These are phyloP conservation scores for Brassica cretica DNA, from an alignment of 345 rosid species.

Conservation along the genomic window DNA sequence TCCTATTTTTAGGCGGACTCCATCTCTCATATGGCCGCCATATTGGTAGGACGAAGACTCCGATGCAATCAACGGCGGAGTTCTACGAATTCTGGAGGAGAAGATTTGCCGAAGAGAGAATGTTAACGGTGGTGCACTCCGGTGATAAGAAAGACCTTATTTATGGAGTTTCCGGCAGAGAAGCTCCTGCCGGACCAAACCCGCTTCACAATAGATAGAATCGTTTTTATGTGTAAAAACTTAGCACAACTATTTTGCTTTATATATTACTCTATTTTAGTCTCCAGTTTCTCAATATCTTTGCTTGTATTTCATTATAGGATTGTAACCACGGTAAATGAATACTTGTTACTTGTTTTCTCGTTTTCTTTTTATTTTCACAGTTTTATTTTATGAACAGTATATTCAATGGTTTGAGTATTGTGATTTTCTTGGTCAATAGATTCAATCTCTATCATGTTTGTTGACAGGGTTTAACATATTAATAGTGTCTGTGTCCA, in stretches of 20 bases:
- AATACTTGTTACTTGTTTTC: no score
- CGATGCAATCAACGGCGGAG: constrained; percentile 7
- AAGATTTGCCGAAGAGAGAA: constrained; percentile 1
- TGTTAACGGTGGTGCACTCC: constrained; percentile 11
- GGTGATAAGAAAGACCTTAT: constrained; percentile 3
- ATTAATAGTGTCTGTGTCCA: no score
- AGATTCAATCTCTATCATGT: constrained; percentile 10
- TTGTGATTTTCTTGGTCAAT: background rate
- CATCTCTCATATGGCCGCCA: constrained; percentile 3
- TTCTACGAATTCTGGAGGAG: constrained; percentile 2
- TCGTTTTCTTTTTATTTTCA: background rate
- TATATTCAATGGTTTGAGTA: background rate
- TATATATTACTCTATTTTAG: no score
- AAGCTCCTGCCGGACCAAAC: constrained; percentile 30
- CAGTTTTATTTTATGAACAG: background rate
- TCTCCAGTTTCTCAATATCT: background rate
- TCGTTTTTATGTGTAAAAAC: background rate
- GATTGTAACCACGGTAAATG: no score
- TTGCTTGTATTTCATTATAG: no score
- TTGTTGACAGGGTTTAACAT: constrained; percentile 5
- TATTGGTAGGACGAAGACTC: background rate
- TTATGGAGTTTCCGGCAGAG: constrained; percentile 27
- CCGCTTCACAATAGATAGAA: constrained; percentile 28
- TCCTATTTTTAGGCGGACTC: background rate
- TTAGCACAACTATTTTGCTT: background rate